Conservation (phyloP, 805 yeast genomes). For the Candida sithepensis region DNA sequence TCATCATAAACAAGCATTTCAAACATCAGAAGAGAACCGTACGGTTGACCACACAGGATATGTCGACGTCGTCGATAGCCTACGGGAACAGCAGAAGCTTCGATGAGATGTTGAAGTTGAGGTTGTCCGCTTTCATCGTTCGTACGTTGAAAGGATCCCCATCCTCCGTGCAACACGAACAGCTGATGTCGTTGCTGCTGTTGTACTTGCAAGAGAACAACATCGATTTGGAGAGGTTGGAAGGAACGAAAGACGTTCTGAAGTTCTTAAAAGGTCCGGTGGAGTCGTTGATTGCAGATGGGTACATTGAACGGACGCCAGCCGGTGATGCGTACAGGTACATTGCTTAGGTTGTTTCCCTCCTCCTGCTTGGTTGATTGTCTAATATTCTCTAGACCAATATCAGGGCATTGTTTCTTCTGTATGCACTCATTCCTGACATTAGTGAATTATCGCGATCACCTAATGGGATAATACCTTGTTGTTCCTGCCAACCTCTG, state of each 20-base stretch:
- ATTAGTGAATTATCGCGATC: no score
- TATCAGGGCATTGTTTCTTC: no score
- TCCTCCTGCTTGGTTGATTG: background rate
- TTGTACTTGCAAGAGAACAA: background rate
- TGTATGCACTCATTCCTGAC: no score
- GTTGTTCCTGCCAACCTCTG: no score
- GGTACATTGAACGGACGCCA: background rate
- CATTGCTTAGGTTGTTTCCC: background rate
- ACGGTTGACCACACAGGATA: slow-evolving; percentile 7
- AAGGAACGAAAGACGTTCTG: background rate
- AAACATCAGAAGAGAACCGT: slow-evolving; percentile 6
- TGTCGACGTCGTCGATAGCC: slow-evolving; percentile 2
- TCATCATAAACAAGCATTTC: slow-evolving; percentile 8
- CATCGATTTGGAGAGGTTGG: background rate
- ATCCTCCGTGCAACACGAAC: background rate
- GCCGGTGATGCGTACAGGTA: background rate
- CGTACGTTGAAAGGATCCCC: slow-evolving; percentile 30
- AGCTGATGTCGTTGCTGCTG: background rate
- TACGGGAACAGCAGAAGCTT: background rate
- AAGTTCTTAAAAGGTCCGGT: background rate
- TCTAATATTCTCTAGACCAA: no score
- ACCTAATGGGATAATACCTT: no score
- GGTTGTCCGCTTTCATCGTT: slow-evolving; percentile 14
- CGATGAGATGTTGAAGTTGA: slow-evolving; percentile 10
- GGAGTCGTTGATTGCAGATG: background rate